Conservation (phyloP, 148 eudicot genomes). For the Rhododendron molle region DNA sequence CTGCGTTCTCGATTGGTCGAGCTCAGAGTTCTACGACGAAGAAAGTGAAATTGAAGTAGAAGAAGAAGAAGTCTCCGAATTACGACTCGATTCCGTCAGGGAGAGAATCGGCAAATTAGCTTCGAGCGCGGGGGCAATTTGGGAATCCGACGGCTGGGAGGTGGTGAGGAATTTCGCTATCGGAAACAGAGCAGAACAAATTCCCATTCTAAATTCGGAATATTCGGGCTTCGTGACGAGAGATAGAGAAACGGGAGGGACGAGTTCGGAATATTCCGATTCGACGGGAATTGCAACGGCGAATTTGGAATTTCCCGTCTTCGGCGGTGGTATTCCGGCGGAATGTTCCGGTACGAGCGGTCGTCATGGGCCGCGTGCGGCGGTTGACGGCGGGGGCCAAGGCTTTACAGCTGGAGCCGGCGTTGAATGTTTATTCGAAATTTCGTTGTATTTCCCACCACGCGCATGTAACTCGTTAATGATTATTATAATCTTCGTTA, state of each 20-base stretch:
- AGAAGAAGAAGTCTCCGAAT: not conserved
- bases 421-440: constrained; percentile 1
- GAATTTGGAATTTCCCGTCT: constrained; percentile 13
- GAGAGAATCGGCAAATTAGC: constrained; percentile 45
- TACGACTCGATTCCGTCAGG: not conserved
- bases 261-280: constrained; percentile 22
- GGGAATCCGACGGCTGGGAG: constrained; percentile 79
- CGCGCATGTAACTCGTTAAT: constrained; percentile 1
- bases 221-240: not conserved
- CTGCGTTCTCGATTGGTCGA: constrained; percentile 52
- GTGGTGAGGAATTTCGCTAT: constrained; percentile 33
- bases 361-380: not conserved
- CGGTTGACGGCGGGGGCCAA: not conserved
- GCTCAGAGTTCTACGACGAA: constrained; percentile 22
- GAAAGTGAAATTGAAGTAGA: constrained; percentile 25
- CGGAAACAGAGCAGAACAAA: constrained; percentile 7
- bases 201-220: constrained; percentile 6
- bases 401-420: constrained; percentile 15
- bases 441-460: constrained; percentile 5
- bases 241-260: constrained; percentile 17
- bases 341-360: constrained; percentile 4
- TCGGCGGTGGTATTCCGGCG: not conserved
- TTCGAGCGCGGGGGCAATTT: constrained; percentile 34
- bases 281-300: not conserved
- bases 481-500: not conserved